These are phyloP conservation scores for Botrytis galanthina DNA, from an alignment of 2,329 filamentous ascomycete genomes.

Conservation along the genomic window DNA sequence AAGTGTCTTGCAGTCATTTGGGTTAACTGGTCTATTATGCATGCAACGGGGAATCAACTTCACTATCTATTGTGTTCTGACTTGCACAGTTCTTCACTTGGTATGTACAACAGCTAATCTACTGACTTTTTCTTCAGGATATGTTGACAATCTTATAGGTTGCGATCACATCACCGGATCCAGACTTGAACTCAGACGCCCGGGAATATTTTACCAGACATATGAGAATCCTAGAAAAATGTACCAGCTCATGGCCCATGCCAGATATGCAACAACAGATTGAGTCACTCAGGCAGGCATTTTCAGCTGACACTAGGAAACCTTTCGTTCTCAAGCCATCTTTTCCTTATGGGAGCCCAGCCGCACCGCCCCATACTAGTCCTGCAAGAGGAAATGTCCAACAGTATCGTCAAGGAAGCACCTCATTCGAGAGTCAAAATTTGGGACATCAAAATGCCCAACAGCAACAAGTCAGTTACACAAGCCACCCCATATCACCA, in stretches of 20 bases:
- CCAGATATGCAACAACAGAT: conserved; percentile 88
- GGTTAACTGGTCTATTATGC: conserved; percentile 76
- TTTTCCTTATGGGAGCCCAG: conserved; percentile 82
- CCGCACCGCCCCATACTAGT: conserved; percentile 30
- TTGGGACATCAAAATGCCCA: conserved; percentile 53
- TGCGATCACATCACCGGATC: conserved; percentile 88
- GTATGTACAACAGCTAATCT: conserved; percentile 54
- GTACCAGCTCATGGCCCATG: conserved; percentile 80
- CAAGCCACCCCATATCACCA: conserved; percentile 72
- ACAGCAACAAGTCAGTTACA: conserved; percentile 60
- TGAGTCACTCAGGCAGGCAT: conserved; percentile 82
- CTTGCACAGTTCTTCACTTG: conserved; percentile 88
- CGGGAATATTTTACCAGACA: conserved; percentile 87
- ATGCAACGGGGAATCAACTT: conserved; percentile 96
- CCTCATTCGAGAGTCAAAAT: conserved; percentile 42
- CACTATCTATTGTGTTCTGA: conserved; percentile 87
- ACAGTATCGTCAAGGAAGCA: conserved; percentile 35
- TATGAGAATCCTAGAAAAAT: conserved; percentile 89
- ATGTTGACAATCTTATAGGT: conserved; percentile 54
- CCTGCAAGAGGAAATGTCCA: conserved; percentile 27
- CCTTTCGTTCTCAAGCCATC: conserved; percentile 85
- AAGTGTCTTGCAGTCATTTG: conserved; percentile 71
- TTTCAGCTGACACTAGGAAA: conserved; percentile 80
- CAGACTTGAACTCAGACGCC: conserved; percentile 79
- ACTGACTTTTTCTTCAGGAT: conserved; percentile 14